Percentiles rank a stretch among this genome's conserved stretches.
phyloP scores from a whole-genome alignment of 164 flowering plant genomes.

The Sextonia rubra region DNA sequence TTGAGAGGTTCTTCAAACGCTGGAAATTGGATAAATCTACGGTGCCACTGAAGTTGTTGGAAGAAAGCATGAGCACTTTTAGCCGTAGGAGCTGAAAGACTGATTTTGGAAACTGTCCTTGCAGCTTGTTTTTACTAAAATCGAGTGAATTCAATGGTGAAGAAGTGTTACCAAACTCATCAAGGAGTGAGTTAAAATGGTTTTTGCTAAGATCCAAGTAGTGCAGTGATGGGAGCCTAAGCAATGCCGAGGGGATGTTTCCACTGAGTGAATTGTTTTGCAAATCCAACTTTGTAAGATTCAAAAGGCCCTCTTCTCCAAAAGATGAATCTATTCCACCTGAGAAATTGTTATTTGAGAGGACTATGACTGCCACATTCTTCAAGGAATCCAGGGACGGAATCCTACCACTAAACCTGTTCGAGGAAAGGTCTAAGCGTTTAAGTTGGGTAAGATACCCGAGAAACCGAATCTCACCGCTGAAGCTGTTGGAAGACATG shows the following conservation, averaged over 20 bases:
- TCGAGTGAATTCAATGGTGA: conserved; percentile 10
- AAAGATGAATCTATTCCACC: conserved; percentile 27
- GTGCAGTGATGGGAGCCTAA: conserved; percentile 27
- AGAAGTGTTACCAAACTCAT: conserved; percentile 5
- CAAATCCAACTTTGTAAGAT: conserved; percentile 27
- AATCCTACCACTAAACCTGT: conserved; percentile 12
- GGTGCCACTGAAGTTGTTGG: conserved; percentile 13
- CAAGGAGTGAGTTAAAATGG: conserved; percentile 19
- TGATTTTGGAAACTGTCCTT: conserved; percentile 29
- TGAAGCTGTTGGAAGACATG: conserved; percentile 33
- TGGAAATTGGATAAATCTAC: conserved; percentile 12
- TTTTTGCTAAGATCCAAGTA: conserved; percentile 25
- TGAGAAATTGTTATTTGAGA: conserved; percentile 22
- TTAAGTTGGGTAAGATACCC: conserved; percentile 19
- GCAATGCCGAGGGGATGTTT: conserved; percentile 30
- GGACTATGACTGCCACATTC: conserved; percentile 26
- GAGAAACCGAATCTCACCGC: conserved; percentile 33
- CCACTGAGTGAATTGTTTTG: conserved; percentile 34
- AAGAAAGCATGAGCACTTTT: neutral
- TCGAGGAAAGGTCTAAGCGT: conserved; percentile 29
- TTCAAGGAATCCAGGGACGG: conserved; percentile 16
- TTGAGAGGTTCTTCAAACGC: conserved; percentile 15
- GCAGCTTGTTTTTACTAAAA: conserved; percentile 23
- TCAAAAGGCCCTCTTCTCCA: conserved; percentile 19
- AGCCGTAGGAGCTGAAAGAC: conserved; percentile 6